A percentile compares a stretch with the other conserved stretches of the same genome.
These are phyloP conservation scores for Apophysomyces variabilis DNA, from an alignment of 371 early-diverging fungal genomes.

Conservation along the genomic window DNA sequence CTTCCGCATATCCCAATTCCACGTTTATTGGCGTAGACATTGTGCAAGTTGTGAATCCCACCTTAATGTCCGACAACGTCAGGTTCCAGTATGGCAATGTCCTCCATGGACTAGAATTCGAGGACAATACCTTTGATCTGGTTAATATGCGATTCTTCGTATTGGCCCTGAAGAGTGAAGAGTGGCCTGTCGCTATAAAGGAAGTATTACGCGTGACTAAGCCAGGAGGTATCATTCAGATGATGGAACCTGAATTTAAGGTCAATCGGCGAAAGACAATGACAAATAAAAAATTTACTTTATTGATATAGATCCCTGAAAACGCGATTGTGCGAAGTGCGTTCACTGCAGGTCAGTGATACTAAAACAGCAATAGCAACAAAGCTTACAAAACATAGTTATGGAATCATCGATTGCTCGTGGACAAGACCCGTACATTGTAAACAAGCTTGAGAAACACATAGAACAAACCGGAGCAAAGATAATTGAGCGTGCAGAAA, in stretches of 20 bases:
- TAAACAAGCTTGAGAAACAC: conserved; percentile 14
- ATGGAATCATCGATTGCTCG: not conserved
- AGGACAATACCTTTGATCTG: conserved; percentile 48
- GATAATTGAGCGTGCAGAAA: conserved; percentile 22
- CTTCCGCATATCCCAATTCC: conserved; percentile 45
- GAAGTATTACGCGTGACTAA: conserved; percentile 43
- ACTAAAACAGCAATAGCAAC: not conserved
- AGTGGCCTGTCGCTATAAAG: conserved; percentile 24
- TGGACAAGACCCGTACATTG: conserved; percentile 34
- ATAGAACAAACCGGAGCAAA: conserved; percentile 20
- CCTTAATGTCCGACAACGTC: conserved; percentile 33
- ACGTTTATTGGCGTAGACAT: conserved; percentile 53
- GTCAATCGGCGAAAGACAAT: conserved; percentile 12
- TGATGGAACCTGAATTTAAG: conserved; percentile 35
- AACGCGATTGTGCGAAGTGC: not conserved
- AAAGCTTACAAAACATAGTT: not conserved
- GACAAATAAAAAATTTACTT: not conserved
- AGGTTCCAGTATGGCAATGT: conserved; percentile 25
- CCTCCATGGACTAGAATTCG: conserved; percentile 43
- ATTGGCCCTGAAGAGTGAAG: conserved; percentile 18
- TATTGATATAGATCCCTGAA: not conserved
- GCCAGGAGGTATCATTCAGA: conserved; percentile 50
- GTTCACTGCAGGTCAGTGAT: not conserved
- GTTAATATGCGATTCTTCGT: conserved; percentile 49
- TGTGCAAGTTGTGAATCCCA: conserved; percentile 42